phyloP scores from a whole-genome alignment of 805 yeast species.

The Starmerella gropengiesseri region DNA sequence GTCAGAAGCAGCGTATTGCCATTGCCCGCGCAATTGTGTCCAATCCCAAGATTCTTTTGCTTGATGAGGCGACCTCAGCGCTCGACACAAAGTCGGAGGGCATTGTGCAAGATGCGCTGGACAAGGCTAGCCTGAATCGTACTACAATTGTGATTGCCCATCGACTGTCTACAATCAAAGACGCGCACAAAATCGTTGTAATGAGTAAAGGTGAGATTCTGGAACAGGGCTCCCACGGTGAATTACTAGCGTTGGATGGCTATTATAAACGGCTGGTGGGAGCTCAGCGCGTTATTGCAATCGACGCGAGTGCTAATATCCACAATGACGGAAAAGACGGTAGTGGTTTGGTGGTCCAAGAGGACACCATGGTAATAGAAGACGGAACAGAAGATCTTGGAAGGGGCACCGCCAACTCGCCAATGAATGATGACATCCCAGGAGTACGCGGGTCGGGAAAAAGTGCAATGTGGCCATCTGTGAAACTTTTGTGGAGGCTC shows the following conservation, averaged over 20 bases:
- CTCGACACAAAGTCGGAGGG: slow-evolving; percentile 48
- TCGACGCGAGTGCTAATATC: slow-evolving; percentile 8
- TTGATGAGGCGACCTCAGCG: slow-evolving; percentile 84
- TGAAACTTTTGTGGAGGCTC: slow-evolving; percentile 22
- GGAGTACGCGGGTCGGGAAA: slow-evolving; percentile 18
- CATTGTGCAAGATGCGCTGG: slow-evolving; percentile 36
- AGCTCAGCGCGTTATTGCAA: slow-evolving; percentile 28
- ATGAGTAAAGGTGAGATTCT: slow-evolving; percentile 41
- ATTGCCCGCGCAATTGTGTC: slow-evolving; percentile 72
- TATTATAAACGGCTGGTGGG: slow-evolving; percentile 30
- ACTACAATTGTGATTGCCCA: slow-evolving; percentile 53
- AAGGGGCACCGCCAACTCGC: no score
- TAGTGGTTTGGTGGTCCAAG: slow-evolving; percentile 17
- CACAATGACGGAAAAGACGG: slow-evolving; percentile 14
- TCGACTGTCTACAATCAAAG: slow-evolving; percentile 44
- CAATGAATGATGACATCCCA: slow-evolving; percentile 15
- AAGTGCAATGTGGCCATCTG: slow-evolving; percentile 7
- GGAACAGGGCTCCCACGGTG: slow-evolving; percentile 36
- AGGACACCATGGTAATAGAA: slow-evolving; percentile 15
- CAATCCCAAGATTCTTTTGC: slow-evolving; percentile 60
- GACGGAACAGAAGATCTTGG: no score
- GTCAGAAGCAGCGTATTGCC: slow-evolving; percentile 77
- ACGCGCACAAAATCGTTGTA: slow-evolving; percentile 47
- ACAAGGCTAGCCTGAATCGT: slow-evolving; percentile 29
- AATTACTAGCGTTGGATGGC: slow-evolving; percentile 28